Evolutionary conservation across 2,329 filamentous ascomycete species (phyloP).

Genomic region (Penicillium verrucosum): DNA sequence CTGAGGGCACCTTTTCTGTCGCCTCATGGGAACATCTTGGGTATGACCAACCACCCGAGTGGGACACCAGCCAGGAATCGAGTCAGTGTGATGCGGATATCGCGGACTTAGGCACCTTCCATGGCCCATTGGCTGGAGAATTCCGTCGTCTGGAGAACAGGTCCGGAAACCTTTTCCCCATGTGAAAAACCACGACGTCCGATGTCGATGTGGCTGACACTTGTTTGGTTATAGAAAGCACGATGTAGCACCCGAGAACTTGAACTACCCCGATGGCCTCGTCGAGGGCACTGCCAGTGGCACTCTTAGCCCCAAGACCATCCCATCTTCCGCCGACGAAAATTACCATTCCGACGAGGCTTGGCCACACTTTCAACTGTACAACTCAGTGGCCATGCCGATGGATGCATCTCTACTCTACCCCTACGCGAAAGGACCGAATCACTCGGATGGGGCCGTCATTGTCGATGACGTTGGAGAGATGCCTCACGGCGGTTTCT

Average conservation of each 20-base stretch:
- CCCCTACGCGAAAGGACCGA: conserved; percentile 32
- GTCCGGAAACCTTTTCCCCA: conserved; percentile 19
- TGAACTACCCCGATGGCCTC: conserved; percentile 29
- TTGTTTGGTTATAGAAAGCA: conserved; percentile 29
- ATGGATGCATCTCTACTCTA: conserved; percentile 34
- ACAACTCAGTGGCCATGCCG: conserved; percentile 34
- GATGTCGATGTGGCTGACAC: conserved; percentile 4
- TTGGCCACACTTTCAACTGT: conserved; percentile 39
- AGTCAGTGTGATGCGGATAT: conserved; percentile 38
- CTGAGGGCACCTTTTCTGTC: conserved; percentile 34
- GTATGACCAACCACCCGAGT: conserved; percentile 38
- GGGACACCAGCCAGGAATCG: conserved; percentile 41
- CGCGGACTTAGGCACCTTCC: conserved; percentile 32
- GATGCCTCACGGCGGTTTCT: conserved; percentile 26
- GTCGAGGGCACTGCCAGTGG: conserved; percentile 33
- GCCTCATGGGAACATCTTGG: conserved; percentile 36
- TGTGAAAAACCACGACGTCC: not conserved
- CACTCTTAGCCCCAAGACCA: conserved; percentile 37
- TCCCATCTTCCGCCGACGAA: conserved; percentile 38
- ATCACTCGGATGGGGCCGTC: conserved; percentile 28
- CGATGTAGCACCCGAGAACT: conserved; percentile 32
- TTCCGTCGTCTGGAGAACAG: conserved; percentile 27
- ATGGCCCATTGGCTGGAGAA: conserved; percentile 30
- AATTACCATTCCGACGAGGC: conserved; percentile 38
- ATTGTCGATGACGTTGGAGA: conserved; percentile 38